Percentiles rank a stretch among this genome's conserved stretches.
Conservation (phyloP, 768 basidiomycete genomes). For the Serpula lacrymans region DNA sequence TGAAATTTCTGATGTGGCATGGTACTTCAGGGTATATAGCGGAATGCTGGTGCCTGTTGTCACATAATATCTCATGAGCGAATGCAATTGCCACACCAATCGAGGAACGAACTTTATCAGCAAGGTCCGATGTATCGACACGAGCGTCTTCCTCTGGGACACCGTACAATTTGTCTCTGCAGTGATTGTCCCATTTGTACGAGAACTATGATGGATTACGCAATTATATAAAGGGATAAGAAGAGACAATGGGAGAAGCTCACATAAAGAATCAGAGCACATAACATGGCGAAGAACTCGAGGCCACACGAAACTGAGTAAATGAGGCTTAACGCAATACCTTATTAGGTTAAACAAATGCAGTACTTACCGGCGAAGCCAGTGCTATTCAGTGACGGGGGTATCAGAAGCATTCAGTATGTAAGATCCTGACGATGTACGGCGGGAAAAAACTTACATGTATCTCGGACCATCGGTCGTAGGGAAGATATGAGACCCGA, state of each 20-base stretch:
- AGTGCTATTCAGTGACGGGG: slow-evolving; percentile 33
- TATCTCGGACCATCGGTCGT: slow-evolving; percentile 60
- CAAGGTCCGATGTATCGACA: slow-evolving; percentile 62
- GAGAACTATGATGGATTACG: slow-evolving; percentile 25
- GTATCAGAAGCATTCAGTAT: neutral
- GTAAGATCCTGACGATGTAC: neutral
- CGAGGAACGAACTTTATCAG: slow-evolving; percentile 55
- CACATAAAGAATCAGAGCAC: slow-evolving; percentile 27
- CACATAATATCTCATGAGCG: too few species aligned
- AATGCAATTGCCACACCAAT: too few species aligned
- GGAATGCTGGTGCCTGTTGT: too few species aligned
- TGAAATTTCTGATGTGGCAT: too few species aligned
- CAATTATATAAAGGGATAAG: neutral
- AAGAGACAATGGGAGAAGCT: neutral
- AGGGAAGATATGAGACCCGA: slow-evolving; percentile 76
- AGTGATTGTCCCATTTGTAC: slow-evolving; percentile 58
- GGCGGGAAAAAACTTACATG: slow-evolving; percentile 40
- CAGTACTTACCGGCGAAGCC: slow-evolving; percentile 51
- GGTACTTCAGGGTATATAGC: too few species aligned
- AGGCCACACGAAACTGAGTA: slow-evolving; percentile 46
- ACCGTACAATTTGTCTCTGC: slow-evolving; percentile 51
- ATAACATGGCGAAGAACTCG: slow-evolving; percentile 53
- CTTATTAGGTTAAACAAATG: neutral
- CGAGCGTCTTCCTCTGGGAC: slow-evolving; percentile 39
- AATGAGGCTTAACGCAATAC: slow-evolving; percentile 7